Base-by-base conservation (phyloP, 768 basidiomycete genomes). In the Rhodotorula sphaerocarpa region DNA sequence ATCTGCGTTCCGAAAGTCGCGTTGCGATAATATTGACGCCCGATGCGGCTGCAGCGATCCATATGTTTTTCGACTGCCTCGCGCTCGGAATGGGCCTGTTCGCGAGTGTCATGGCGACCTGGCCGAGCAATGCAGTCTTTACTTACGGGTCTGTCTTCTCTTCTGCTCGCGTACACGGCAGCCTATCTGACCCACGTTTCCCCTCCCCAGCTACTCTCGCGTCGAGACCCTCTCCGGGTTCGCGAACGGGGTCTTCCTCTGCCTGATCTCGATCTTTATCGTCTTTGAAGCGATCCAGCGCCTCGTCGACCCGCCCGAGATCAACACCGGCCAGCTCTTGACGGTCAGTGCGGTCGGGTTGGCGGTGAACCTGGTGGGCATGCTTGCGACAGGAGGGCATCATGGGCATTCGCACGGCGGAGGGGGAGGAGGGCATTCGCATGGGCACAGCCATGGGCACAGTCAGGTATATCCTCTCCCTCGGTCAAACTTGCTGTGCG, bases 11-110 rank as follows among this genome's bases (percentile, higher is more conserved):
- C 33, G 16, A 14, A n/a, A n/a, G n/a, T n/a, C n/a, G n/a, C n/a
- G n/a, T n/a, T n/a, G n/a, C n/a, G n/a, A n/a, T n/a, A n/a, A n/a
- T n/a, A n/a, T n/a, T n/a, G n/a, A n/a, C n/a, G 9, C 21, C 9
- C 9, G 21, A n/a, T n/a, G 25, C 23, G 18, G 5, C 46, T 73
- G 65, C 31, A 28, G 93, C 95, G 27, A 97, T 99, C 42, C 95
- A 99, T 73, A 99, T 97, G 95, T 89, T 90, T 16, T 99, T 99
- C 70, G 95, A 99, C 76, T 97, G 95, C 73, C 84, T 96, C 82
- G 93, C 93, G 1, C 90, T 99, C 55, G 90, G 84, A 0, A 88
- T 99, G 55, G 95, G 95, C 3, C 80, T 99, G 5, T 84, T 95
- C 59, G 95, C 95, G 9, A 92, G 89, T 14, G 88, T 99, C 9